These are phyloP conservation scores for Phalaenopsis hybrid DNA, from an alignment of 116 monocot species.

Conservation along the genomic window DNA sequence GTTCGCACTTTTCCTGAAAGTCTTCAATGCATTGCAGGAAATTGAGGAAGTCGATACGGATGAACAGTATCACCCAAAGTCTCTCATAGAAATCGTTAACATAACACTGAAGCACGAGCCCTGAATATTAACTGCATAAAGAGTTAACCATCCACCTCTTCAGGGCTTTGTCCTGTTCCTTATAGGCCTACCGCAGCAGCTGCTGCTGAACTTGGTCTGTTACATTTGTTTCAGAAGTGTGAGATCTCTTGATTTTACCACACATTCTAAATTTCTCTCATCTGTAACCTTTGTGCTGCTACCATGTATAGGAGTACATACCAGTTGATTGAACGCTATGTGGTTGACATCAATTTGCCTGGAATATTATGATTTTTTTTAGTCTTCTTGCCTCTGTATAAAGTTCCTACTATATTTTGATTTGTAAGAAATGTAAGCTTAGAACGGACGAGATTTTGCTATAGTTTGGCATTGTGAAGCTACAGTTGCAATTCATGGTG, in stretches of 20 bases:
- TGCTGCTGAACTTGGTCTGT: not conserved
- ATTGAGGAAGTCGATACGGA: constrained; percentile 96
- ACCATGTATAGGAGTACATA: not conserved
- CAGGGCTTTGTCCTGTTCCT: not conserved
- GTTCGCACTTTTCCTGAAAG: no score
- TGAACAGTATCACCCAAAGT: constrained; percentile 79
- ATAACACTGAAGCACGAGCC: constrained; percentile 52
- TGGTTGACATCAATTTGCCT: not conserved
- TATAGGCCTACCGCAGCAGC: not conserved
- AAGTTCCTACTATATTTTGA: not conserved
- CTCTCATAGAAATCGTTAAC: constrained; percentile 57
- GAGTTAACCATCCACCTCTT: not conserved
- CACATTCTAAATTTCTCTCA: not conserved
- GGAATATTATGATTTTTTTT: not conserved
- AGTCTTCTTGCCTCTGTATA: not conserved
- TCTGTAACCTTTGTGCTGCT: not conserved
- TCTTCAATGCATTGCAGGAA: constrained; percentile 37
- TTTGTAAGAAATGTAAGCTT: not conserved
- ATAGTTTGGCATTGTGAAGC: not conserved
- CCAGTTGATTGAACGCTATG: not conserved
- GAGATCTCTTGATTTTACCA: not conserved
- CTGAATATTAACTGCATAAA: not conserved
- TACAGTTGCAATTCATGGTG: not conserved
- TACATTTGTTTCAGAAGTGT: not conserved
- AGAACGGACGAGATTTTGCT: not conserved